phyloP scores from a whole-genome alignment of 805 yeast genomes.

The Metschnikowia corniflorae region DNA sequence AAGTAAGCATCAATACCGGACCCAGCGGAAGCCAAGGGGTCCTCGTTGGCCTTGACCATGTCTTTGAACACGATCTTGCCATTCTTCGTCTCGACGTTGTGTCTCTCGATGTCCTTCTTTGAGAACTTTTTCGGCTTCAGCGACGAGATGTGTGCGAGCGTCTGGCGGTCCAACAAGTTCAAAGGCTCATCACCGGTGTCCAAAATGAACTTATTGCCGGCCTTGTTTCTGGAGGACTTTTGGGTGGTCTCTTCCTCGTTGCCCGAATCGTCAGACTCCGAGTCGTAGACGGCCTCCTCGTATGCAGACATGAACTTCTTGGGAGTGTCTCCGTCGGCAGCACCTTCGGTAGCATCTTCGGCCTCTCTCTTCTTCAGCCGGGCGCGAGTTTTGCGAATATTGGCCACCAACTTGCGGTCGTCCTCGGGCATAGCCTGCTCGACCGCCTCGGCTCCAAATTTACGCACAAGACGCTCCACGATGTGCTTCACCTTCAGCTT shows the following conservation, averaged over 20 bases:
- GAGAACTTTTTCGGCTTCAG: constrained; percentile 67
- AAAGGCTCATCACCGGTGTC: constrained; percentile 77
- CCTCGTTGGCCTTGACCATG: constrained; percentile 36
- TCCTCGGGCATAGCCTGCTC: constrained; percentile 86
- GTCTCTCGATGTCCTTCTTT: constrained; percentile 42
- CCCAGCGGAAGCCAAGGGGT: constrained; percentile 38
- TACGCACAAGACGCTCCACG: constrained; percentile 83
- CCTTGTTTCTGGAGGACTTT: constrained; percentile 17
- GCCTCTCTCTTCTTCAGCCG: constrained; percentile 74
- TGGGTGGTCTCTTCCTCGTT: constrained; percentile 34
- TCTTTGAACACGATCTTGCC: constrained; percentile 72
- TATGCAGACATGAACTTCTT: constrained; percentile 77
- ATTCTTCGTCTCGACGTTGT: constrained; percentile 39
- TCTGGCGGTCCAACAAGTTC: constrained; percentile 80
- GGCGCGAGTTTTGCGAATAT: constrained; percentile 81
- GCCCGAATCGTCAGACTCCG: constrained; percentile 54
- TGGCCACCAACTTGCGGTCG: constrained; percentile 76
- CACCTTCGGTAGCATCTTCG: constrained; percentile 40
- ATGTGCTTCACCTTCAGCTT: constrained; percentile 90
- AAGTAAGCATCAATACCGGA: constrained; percentile 85
- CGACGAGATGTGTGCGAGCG: constrained; percentile 85
- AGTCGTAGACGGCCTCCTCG: constrained; percentile 85
- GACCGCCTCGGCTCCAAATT: constrained; percentile 84
- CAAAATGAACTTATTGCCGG: constrained; percentile 63
- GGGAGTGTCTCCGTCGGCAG: constrained; percentile 20